Conservation (phyloP, 1,284 basidiomycete species). For the Trametes versicolor region DNA sequence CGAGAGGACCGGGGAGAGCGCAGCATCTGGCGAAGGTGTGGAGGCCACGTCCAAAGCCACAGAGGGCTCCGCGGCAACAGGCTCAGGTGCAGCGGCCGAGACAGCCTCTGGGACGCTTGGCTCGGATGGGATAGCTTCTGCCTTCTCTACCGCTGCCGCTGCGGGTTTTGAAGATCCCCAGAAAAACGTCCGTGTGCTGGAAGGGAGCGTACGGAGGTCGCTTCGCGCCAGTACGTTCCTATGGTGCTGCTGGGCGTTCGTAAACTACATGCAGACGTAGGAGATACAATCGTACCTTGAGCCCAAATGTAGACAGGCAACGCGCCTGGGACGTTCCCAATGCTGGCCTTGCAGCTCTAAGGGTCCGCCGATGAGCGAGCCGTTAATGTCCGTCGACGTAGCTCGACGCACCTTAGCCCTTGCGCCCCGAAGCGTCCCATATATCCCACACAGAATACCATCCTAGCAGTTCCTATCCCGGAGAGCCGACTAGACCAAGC, state of each 20-base stretch:
- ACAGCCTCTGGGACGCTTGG: neutral
- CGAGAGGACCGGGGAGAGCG: slow-evolving; percentile 17
- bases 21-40: slow-evolving; percentile 22
- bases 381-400: neutral
- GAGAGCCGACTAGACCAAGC: neutral
- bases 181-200: slow-evolving; percentile 35
- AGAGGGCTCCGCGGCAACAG: slow-evolving; percentile 24
- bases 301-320: slow-evolving; percentile 22
- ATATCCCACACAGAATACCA: slow-evolving; percentile 32
- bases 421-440: slow-evolving; percentile 29
- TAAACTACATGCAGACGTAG: neutral
- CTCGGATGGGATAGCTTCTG: slow-evolving; percentile 8
- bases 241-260: slow-evolving; percentile 15
- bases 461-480: slow-evolving; percentile 13
- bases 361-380: neutral
- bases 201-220: slow-evolving; percentile 25
- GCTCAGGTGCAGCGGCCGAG: slow-evolving; percentile 18
- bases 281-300: slow-evolving; percentile 18
- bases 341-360: slow-evolving; percentile 24
- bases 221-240: slow-evolving; percentile 17
- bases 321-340: slow-evolving; percentile 17
- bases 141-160: slow-evolving; percentile 18
- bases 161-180: slow-evolving; percentile 36
- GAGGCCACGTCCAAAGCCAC: slow-evolving; percentile 24
- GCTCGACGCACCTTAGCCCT: slow-evolving; percentile 29